phyloP scores from a whole-genome alignment of 768 basidiomycete species.

The Pleurotus sapidus region DNA sequence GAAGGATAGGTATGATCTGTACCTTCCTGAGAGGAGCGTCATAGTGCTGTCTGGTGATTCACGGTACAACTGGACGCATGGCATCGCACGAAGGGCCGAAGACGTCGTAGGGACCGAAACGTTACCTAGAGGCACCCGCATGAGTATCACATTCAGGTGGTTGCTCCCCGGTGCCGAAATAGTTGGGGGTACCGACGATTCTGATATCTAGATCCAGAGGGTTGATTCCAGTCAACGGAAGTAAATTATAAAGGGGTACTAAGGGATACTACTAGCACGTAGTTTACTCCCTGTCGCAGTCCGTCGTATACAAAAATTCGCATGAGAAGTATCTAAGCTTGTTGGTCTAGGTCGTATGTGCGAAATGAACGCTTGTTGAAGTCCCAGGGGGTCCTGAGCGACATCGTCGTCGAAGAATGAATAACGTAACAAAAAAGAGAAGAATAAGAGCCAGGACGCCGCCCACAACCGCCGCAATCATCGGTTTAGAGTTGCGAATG shows the following conservation, averaged over 20 bases:
- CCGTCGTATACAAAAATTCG: neutral
- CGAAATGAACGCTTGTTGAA: slow-evolving; percentile 1
- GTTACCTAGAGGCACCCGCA: slow-evolving; percentile 49
- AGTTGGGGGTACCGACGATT: slow-evolving; percentile 41
- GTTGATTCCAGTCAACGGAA: neutral
- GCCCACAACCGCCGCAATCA: neutral
- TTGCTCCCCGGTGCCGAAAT: slow-evolving; percentile 81
- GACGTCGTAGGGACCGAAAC: slow-evolving; percentile 50
- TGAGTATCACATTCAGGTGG: slow-evolving; percentile 90
- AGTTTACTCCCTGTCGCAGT: neutral
- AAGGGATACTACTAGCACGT: neutral
- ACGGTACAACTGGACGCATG: slow-evolving; percentile 86
- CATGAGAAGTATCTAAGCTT: neutral
- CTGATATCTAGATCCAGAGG: neutral
- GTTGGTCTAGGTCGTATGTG: neutral
- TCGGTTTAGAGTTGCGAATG: neutral
- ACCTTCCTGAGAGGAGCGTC: slow-evolving; percentile 74
- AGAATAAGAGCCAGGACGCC: neutral
- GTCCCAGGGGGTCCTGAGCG: neutral
- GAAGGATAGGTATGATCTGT: slow-evolving; percentile 45
- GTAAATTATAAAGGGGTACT: neutral
- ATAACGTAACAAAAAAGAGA: neutral
- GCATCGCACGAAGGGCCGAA: slow-evolving; percentile 60
- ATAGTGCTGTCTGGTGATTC: slow-evolving; percentile 79
- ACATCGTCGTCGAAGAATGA: slow-evolving; percentile 2